phyloP scores from a whole-genome alignment of 768 basidiomycete species.

The Boletales sp. region DNA sequence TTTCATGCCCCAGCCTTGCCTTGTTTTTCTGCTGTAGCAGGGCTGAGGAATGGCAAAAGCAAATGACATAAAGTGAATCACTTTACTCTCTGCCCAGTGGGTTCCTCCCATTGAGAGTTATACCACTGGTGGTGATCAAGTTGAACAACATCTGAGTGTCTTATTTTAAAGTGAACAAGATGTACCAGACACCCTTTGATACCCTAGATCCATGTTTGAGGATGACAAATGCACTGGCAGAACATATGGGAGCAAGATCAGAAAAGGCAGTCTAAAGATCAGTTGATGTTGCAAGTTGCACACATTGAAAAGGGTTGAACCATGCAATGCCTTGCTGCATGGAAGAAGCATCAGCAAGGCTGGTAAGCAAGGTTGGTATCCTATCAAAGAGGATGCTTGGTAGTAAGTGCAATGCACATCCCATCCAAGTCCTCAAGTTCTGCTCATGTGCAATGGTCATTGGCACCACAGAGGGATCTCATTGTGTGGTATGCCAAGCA shows the following conservation, averaged over 20 bases:
- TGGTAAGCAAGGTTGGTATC: too few species aligned
- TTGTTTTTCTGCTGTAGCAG: conserved; percentile 42
- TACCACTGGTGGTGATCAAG: conserved; percentile 58
- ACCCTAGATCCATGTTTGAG: conserved; percentile 66
- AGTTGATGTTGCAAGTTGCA: conserved; percentile 90
- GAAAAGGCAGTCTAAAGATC: conserved; percentile 93
- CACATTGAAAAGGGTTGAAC: conserved; percentile 88
- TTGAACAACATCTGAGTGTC: conserved; percentile 78
- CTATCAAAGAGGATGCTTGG: too few species aligned
- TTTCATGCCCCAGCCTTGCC: conserved; percentile 27
- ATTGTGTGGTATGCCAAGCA: too few species aligned
- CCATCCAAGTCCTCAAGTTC: too few species aligned
- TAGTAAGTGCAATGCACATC: too few species aligned
- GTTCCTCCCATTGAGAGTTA: conserved; percentile 63
- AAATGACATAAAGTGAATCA: conserved; percentile 23
- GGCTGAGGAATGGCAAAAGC: not conserved
- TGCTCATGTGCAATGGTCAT: too few species aligned
- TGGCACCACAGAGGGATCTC: too few species aligned
- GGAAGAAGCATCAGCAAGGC: too few species aligned
- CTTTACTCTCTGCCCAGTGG: conserved; percentile 82
- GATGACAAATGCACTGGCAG: conserved; percentile 93
- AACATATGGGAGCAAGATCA: conserved; percentile 89
- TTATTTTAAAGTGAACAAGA: conserved; percentile 85
- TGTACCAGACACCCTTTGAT: conserved; percentile 96
- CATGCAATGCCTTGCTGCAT: conserved; percentile 26